Base-by-base conservation (phyloP, 1,139 yeast species). In the Kluyveromyces sp. region DNA sequence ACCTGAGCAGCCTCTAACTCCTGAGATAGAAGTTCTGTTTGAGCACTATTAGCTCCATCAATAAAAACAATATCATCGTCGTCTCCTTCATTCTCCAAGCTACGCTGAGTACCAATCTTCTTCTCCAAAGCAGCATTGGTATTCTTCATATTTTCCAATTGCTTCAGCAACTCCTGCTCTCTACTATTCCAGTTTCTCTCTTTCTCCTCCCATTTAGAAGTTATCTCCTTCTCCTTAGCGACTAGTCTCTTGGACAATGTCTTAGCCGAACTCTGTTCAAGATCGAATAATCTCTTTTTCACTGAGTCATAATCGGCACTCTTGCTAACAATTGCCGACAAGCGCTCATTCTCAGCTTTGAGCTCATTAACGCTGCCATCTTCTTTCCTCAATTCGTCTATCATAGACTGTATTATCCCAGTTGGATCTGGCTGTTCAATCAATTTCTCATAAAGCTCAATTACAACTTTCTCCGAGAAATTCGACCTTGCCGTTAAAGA, bases 351-450 rank as follows among this genome's bases (percentile, higher is more conserved):
- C 58, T 84, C 87, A 26, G 68, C 67, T 51, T 74, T 72, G 45
- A 84, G 65, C 8, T 67, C 66, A 15, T 81, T 69, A 39, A 87
- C 64, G 57, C 81, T 79, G 41, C 81, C 83, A 5, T 25, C 27
- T 4, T 26, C 34, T n/a, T 37, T 37, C 50, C 77, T 78, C 48
- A 88, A 68, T 6, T 66, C 66, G 47, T 83, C 87, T 33, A 85
- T 65, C 3, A 94, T 79, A 34, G 78, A 75, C 57, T 85, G 88
- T 48, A 90, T 68, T 41, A 90, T 66, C 2, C 96, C 95, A 50
- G 75, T 77, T 3, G 97, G 97, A 66, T 92, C 97, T 0, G 97
- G 97, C 0, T 95, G 92, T 60, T 90, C 96, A 2, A 89, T 87
- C 10, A 92, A 69, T 28, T 78, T 70, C 49, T 89, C 72, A 68